Evolutionary conservation across 1,139 yeast species (phyloP).

Genomic region (Suhomyces anneliseae): DNA sequence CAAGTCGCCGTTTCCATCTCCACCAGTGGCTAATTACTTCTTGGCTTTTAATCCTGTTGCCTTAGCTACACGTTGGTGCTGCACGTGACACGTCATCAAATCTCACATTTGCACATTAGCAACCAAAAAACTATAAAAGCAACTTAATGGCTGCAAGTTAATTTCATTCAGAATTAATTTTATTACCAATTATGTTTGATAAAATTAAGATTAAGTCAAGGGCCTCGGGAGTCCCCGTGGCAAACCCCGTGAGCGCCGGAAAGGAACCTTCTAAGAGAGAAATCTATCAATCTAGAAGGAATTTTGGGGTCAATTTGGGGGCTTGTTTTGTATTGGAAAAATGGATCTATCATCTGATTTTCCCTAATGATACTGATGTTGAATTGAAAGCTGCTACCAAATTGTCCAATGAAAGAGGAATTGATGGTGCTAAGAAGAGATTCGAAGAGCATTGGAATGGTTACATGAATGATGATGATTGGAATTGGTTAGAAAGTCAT

Average conservation of each 20-base stretch:
- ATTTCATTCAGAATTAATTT: background rate
- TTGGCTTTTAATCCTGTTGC: no score
- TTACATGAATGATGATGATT: conserved; percentile 70
- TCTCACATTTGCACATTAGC: background rate
- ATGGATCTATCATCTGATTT: conserved; percentile 63
- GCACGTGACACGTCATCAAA: background rate
- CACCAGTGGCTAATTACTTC: no score
- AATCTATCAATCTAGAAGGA: conserved; percentile 64
- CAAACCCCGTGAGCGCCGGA: conserved; percentile 31
- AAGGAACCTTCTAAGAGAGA: conserved; percentile 46
- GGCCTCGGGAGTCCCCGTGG: conserved; percentile 29
- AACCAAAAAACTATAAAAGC: background rate
- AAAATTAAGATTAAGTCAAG: conserved; percentile 42
- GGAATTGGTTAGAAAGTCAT: conserved; percentile 68
- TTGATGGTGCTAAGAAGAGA: conserved; percentile 51
- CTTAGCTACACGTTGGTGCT: background rate
- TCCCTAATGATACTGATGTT: conserved; percentile 51
- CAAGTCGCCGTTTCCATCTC: no score
- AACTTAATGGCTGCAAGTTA: background rate
- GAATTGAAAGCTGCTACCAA: conserved; percentile 74
- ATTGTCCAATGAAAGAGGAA: conserved; percentile 49
- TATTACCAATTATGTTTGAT: conserved; percentile 34
- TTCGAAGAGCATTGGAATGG: conserved; percentile 69
- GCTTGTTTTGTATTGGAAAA: conserved; percentile 79
- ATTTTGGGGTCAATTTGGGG: conserved; percentile 88